Evolutionary conservation across 192 early-diverging fungal species (phyloP).

Genomic region (Entomortierella beljakovae): DNA sequence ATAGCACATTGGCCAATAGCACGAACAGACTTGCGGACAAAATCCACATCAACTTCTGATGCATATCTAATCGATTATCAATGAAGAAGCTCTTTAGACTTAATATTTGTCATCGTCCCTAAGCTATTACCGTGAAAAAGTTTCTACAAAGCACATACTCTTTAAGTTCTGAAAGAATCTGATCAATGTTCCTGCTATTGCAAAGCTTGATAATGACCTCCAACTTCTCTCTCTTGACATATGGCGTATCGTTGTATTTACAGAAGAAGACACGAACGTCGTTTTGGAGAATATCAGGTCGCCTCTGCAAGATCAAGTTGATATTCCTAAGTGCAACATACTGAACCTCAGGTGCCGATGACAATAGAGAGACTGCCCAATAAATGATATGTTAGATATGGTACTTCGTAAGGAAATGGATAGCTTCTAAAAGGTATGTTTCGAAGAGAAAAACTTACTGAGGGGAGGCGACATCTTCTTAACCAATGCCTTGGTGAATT

Average conservation of each 20-base stretch:
- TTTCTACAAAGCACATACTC: constrained; percentile 85
- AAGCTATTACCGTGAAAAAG: no score
- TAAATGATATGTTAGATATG: background rate
- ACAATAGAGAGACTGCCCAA: constrained; percentile 81
- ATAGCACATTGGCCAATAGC: constrained; percentile 96
- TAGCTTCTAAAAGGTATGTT: no score
- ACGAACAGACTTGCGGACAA: constrained; percentile 88
- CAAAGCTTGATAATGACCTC: constrained; percentile 93
- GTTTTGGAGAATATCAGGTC: constrained; percentile 86
- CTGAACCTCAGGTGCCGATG: constrained; percentile 92
- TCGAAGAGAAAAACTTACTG: constrained; percentile 58
- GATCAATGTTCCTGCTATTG: constrained; percentile 88
- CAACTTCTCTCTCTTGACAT: constrained; percentile 96
- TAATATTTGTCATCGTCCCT: no score
- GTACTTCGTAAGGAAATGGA: no score
- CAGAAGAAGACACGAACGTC: constrained; percentile 98
- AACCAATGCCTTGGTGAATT: constrained; percentile 76
- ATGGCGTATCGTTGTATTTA: constrained; percentile 98
- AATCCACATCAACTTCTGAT: constrained; percentile 97
- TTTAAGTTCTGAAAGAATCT: constrained; percentile 92
- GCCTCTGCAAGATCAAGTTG: constrained; percentile 92
- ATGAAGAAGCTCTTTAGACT: no score
- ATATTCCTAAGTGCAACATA: constrained; percentile 98
- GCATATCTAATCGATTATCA: constrained; percentile 73
- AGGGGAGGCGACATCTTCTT: constrained; percentile 96